Conservation (phyloP, 2,329 filamentous ascomycete genomes). For the Diplodia seriata region DNA sequence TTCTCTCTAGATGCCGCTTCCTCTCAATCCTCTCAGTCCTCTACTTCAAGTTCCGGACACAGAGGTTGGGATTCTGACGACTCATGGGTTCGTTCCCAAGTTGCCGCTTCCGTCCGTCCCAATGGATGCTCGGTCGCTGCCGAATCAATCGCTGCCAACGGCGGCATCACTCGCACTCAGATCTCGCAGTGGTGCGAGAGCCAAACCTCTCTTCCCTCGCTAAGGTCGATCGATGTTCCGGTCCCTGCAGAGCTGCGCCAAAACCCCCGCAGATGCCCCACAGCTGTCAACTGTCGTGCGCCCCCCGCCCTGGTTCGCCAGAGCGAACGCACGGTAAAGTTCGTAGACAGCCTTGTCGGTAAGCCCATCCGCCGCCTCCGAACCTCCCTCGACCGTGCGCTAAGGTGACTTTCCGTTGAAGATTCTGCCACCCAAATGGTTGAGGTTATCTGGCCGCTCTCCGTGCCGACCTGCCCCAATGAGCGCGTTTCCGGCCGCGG, state of each 20-base stretch:
- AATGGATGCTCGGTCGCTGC: conserved; percentile 39
- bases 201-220: conserved; percentile 43
- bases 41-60: conserved; percentile 69
- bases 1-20: conserved; percentile 73
- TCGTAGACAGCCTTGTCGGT: conserved; percentile 98
- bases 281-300: conserved; percentile 63
- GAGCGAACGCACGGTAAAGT: conserved; percentile 89
- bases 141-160: conserved; percentile 42
- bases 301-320: conserved; percentile 83
- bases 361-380: conserved; percentile 58
- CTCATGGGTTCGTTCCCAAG: conserved; percentile 42
- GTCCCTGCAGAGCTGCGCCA: conserved; percentile 69
- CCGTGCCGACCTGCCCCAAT: conserved; percentile 77
- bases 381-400: conserved; percentile 31
- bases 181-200: conserved; percentile 47
- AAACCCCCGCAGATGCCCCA: conserved; percentile 64
- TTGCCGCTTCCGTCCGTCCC: conserved; percentile 37
- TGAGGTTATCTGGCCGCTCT: conserved; percentile 94
- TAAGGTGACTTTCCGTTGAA: conserved; percentile 54
- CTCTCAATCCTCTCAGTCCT: conserved; percentile 60
- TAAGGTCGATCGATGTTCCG: conserved; percentile 49
- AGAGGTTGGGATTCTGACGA: conserved; percentile 52
- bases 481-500: conserved; percentile 69
- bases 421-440: conserved; percentile 98
- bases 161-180: conserved; percentile 40